These are phyloP conservation scores for Trypanosoma brucei DNA, from an alignment of 208 protist genomes.

Conservation along the genomic window DNA sequence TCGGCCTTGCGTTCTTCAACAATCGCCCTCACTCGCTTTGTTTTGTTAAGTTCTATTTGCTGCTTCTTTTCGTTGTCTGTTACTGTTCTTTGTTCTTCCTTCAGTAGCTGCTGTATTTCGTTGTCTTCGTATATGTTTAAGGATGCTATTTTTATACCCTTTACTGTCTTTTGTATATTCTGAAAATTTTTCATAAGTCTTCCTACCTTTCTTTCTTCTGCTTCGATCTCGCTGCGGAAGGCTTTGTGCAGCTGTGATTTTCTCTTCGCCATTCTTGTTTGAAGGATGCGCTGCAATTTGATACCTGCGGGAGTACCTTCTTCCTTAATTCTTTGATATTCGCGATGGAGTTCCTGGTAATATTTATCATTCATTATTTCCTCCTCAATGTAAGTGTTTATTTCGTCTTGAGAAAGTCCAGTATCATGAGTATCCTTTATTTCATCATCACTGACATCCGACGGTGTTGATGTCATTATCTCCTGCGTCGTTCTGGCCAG, in stretches of 20 bases:
- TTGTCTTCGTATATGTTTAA: background rate
- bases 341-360: constrained; percentile 3
- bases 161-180: background rate
- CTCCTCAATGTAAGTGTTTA: constrained; percentile 7
- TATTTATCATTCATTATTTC: constrained; percentile 15
- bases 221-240: background rate
- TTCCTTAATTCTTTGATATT: constrained; percentile 2
- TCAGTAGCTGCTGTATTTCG: background rate
- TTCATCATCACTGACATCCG: background rate
- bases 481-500: constrained; percentile 16
- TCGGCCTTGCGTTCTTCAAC: background rate
- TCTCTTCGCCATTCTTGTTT: constrained; percentile 5
- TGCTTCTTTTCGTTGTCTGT: background rate
- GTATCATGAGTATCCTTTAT: background rate
- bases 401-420: background rate
- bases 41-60: background rate
- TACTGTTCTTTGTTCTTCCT: background rate
- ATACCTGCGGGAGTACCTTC: background rate
- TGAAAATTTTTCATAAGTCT: background rate
- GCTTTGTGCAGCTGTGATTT: constrained; percentile 3
- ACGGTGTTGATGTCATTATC: background rate
- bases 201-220: background rate
- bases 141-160: background rate
- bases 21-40: background rate
- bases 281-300: background rate